Conservation (phyloP, 345 rosid genomes). For the Psidium friedrichsthalianum region DNA sequence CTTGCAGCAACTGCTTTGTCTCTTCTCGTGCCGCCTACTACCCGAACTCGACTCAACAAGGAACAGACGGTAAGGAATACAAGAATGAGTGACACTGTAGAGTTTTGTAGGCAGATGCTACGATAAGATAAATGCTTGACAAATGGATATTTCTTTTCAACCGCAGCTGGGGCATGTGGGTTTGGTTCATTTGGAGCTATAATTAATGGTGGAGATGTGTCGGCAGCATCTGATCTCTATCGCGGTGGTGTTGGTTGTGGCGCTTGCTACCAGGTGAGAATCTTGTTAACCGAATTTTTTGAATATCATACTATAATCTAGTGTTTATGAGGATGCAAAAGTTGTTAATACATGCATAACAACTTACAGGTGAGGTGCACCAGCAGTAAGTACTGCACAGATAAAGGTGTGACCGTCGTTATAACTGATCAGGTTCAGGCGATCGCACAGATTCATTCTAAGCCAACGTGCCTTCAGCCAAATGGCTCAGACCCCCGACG, state of each 20-base stretch:
- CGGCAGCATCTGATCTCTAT: slow-evolving; percentile 54
- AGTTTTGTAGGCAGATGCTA: background rate
- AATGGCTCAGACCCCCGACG: slow-evolving; percentile 49
- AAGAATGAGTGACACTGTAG: background rate
- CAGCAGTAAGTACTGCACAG: slow-evolving; percentile 36
- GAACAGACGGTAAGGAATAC: slow-evolving; percentile 37
- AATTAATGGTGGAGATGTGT: slow-evolving; percentile 53
- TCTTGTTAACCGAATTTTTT: background rate
- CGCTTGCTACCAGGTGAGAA: slow-evolving; percentile 59
- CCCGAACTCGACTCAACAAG: slow-evolving; percentile 41
- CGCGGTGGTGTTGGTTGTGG: slow-evolving; percentile 65
- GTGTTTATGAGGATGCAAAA: background rate
- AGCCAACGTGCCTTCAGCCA: slow-evolving; percentile 37
- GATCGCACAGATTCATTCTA: slow-evolving; percentile 41
- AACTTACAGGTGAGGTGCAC: slow-evolving; percentile 47
- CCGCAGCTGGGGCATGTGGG: slow-evolving; percentile 54
- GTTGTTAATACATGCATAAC: background rate
- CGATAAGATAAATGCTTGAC: no score
- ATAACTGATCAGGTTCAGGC: slow-evolving; percentile 55
- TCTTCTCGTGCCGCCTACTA: slow-evolving; percentile 46
- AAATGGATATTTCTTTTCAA: background rate
- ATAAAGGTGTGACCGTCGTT: slow-evolving; percentile 40
- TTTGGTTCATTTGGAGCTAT: slow-evolving; percentile 67
- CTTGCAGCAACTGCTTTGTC: slow-evolving; percentile 36
- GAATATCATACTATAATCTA: background rate